Base-by-base conservation (phyloP, 2,329 filamentous ascomycete species). In the Paraphoma chrysanthemicola region DNA sequence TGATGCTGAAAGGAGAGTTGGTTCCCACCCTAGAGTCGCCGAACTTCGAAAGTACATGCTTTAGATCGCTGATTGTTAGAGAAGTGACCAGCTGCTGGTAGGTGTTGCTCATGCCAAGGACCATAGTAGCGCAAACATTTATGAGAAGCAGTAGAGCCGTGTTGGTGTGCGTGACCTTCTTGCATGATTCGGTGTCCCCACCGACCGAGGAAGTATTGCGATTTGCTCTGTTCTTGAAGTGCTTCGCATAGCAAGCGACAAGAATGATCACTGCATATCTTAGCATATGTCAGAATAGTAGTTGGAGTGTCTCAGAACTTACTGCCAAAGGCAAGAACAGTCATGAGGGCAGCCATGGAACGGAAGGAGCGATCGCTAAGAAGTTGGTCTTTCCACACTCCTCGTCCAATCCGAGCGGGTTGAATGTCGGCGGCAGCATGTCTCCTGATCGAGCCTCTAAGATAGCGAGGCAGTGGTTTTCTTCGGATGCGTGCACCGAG, bases 1-100 rank as follows among this genome's bases (percentile, higher is more conserved):
- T 71, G 51, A 73, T 74, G 30, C 60, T 69, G 57, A 72, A 72
- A 0, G 72, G 72, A 11, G 66, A 71, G 48, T 73, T 72, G n/a
- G 70, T 74, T 5, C 70, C 70, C 10, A 73, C 67, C 52, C 67
- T 62, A 14, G 67, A 69, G 49, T 73, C 70, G 11, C 70, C 72
- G 44, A 63, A 72, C 43, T 70, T 72, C 41, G 60, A 57, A 1
- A 74, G 59, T 38, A 64, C 61, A 39, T 64, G 50, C 41, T 67
- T 68, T 16, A 73, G 29, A 47, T 73, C 70, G 16, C 57, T 56
- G 4, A 68, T 58, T 12, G 64, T 68, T 17, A 73, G 48, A 0
- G 68, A 65, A 1, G 71, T 73, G 10, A 73, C 54, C 12, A 73
- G 53, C 49, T 75, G 71, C 45, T 73, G 69, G 48, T 74, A 75